These are phyloP conservation scores for Mrakia gelida DNA, from an alignment of 768 basidiomycete genomes.

Conservation along the genomic window DNA sequence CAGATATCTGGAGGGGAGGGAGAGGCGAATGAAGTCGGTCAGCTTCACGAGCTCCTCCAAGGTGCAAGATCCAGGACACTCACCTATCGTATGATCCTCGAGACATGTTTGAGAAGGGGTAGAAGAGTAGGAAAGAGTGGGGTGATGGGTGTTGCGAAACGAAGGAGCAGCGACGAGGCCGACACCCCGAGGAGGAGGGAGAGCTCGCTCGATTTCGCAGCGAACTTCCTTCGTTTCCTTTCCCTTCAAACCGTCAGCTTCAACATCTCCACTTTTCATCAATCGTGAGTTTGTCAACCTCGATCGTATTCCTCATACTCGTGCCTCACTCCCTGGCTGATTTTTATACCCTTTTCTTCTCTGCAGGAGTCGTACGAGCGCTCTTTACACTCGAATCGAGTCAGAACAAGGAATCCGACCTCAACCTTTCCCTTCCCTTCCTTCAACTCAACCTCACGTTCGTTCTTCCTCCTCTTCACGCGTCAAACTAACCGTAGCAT, in stretches of 20 bases:
- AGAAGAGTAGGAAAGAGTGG: neutral
- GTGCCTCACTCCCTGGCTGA: neutral
- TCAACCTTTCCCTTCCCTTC: neutral
- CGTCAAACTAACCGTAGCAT: too few species aligned
- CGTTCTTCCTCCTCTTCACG: too few species aligned
- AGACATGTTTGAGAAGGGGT: constrained; percentile 60
- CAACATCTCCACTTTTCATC: too few species aligned
- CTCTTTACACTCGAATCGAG: neutral
- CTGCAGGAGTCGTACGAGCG: neutral
- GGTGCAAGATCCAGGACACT: constrained; percentile 11
- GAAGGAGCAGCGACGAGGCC: too few species aligned
- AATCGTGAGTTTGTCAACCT: too few species aligned
- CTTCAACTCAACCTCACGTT: too few species aligned
- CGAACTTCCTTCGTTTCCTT: too few species aligned
- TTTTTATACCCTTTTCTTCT: neutral
- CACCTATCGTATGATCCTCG: constrained; percentile 90
- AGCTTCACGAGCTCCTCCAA: too few species aligned
- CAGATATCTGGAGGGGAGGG: constrained; percentile 58
- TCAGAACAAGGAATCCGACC: neutral
- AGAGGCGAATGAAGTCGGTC: neutral
- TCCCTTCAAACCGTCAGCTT: too few species aligned
- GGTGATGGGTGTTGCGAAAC: neutral
- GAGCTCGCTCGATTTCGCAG: too few species aligned
- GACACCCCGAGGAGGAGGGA: too few species aligned
- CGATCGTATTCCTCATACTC: too few species aligned